Evolutionary conservation across 2,329 filamentous ascomycete genomes (phyloP).

Genomic region (Colletotrichum somersetense): DNA sequence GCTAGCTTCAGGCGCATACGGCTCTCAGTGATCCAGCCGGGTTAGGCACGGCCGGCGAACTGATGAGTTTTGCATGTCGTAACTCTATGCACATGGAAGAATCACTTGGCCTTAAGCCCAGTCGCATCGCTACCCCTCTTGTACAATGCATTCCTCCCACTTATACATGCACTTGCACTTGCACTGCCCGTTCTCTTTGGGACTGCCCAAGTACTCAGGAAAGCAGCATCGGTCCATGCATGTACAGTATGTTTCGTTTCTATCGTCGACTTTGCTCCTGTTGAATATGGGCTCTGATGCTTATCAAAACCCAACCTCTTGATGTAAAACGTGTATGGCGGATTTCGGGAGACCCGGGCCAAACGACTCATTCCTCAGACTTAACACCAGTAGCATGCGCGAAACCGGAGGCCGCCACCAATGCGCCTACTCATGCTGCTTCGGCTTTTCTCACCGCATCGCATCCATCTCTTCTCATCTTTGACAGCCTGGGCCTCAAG

Average conservation of each 20-base stretch:
- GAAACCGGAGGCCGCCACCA: conserved; percentile 7
- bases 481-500: neutral
- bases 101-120: neutral
- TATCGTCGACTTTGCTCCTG: neutral
- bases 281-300: neutral
- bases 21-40: neutral
- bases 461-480: neutral
- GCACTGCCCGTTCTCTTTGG: neutral
- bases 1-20: too few species aligned
- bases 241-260: neutral
- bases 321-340: neutral
- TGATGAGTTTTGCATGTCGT: conserved; percentile 16
- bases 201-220: neutral
- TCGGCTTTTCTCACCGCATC: conserved; percentile 1
- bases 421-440: neutral
- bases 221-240: neutral
- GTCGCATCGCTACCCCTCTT: neutral
- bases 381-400: neutral
- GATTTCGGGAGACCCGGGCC: neutral
- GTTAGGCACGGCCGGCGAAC: neutral
- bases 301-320: neutral
- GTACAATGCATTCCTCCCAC: conserved; percentile 7
- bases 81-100: conserved; percentile 20
- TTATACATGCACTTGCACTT: neutral
- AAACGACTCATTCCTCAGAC: neutral